A percentile compares a stretch with the other conserved stretches of the same genome.
Evolutionary conservation across 345 rosid species (phyloP).

Genomic region (Melaleuca alternifolia): DNA sequence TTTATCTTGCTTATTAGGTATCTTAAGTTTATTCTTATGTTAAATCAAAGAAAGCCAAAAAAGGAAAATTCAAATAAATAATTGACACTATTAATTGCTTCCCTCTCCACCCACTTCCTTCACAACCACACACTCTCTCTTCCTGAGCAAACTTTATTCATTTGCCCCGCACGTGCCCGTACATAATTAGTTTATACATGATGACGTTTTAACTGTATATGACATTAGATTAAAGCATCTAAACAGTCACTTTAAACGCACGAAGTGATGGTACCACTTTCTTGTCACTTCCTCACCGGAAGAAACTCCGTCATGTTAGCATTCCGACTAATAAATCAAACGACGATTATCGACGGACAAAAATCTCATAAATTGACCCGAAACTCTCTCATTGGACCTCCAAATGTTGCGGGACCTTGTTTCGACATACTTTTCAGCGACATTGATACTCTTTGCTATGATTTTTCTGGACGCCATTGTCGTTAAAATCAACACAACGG

Average conservation of each 20-base stretch:
- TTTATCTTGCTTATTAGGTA: not conserved
- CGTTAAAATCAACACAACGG: accelerated
- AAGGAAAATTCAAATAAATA: no score
- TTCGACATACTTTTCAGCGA: not conserved
- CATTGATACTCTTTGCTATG: not conserved
- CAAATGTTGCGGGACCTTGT: not conserved
- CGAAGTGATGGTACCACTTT: not conserved
- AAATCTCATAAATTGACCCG: not conserved
- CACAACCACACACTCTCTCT: not conserved
- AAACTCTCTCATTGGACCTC: accelerated
- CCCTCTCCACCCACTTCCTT: not conserved
- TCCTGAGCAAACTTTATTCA: not conserved
- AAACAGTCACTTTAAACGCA: not conserved
- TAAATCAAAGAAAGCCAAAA: not conserved
- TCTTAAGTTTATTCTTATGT: not conserved
- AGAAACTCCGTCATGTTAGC: accelerated
- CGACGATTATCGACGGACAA: not conserved
- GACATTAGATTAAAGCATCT: not conserved
- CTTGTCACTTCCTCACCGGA: not conserved
- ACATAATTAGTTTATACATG: not conserved
- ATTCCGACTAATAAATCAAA: accelerated
- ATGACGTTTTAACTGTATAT: not conserved
- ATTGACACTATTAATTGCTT: not conserved
- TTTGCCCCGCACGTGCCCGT: not conserved
- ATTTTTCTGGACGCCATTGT: not conserved